Percentiles rank a stretch among this genome's conserved stretches.
These are phyloP conservation scores for Salinomyces thailandicus DNA, from an alignment of 2,329 filamentous ascomycete genomes.

Conservation along the genomic window DNA sequence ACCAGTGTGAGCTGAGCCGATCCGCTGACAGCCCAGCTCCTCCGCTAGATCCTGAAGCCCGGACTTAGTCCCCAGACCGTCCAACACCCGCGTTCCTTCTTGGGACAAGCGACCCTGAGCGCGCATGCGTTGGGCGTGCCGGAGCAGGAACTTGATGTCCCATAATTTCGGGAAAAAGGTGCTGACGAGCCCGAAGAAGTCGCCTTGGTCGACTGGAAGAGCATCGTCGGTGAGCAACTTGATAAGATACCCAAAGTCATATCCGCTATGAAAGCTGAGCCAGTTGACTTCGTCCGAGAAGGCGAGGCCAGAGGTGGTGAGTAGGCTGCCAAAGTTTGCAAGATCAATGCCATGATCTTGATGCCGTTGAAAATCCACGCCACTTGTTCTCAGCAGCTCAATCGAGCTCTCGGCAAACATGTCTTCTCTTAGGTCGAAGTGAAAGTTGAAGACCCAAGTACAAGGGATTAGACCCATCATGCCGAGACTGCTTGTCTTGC, in stretches of 20 bases:
- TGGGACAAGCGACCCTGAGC: constrained; percentile 42
- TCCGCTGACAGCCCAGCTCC: constrained; percentile 77
- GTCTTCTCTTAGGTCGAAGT: constrained; percentile 85
- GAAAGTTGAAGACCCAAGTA: constrained; percentile 99
- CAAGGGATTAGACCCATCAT: constrained; percentile 54
- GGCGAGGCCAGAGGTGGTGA: constrained; percentile 86
- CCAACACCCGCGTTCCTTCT: constrained; percentile 61
- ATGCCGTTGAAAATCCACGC: constrained; percentile 81
- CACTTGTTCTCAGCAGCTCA: constrained; percentile 76
- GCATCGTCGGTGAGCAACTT: constrained; percentile 80
- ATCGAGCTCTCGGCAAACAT: constrained; percentile 98
- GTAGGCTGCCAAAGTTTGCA: constrained; percentile 72
- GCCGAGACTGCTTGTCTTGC: constrained; percentile 25
- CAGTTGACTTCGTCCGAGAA: constrained; percentile 82
- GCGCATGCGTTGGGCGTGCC: constrained; percentile 56
- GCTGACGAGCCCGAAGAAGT: constrained; percentile 81
- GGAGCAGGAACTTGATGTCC: constrained; percentile 96
- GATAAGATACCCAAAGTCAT: constrained; percentile 95
- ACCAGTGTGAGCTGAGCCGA: constrained; percentile 82
- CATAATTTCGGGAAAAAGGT: constrained; percentile 89
- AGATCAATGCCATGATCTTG: constrained; percentile 86
- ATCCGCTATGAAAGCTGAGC: constrained; percentile 96
- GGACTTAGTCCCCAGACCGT: constrained; percentile 80
- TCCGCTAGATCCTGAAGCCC: constrained; percentile 90
- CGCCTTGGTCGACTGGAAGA: constrained; percentile 77